These are phyloP conservation scores for Urtica urens DNA, from an alignment of 306 rosid species.

Conservation along the genomic window DNA sequence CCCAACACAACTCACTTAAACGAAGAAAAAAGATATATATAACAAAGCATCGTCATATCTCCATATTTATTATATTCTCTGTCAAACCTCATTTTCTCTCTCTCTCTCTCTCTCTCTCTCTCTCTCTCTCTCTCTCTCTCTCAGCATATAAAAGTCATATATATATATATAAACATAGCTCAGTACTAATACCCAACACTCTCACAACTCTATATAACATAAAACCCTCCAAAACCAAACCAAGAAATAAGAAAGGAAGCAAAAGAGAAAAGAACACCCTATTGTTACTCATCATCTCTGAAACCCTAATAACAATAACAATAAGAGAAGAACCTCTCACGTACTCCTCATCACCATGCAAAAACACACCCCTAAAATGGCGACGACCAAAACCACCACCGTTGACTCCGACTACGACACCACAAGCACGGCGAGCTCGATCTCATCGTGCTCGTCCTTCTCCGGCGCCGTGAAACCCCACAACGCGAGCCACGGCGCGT, in stretches of 20 bases:
- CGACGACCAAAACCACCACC: slow-evolving; percentile 46
- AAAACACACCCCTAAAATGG: neutral
- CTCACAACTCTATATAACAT: neutral
- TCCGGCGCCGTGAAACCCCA: slow-evolving; percentile 55
- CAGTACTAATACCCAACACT: no score
- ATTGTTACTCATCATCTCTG: neutral
- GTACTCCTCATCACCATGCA: neutral
- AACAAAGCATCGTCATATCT: no score
- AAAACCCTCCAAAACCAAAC: no score
- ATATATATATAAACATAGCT: no score
- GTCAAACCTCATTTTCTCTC: no score
- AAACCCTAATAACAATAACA: neutral
- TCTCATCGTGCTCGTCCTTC: slow-evolving; percentile 37
- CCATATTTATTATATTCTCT: no score
- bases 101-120: no score
- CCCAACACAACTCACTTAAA: no score
- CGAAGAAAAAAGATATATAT: no score
- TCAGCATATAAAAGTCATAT: no score
- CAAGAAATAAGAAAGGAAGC: neutral
- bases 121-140: no score
- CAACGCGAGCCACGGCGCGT: slow-evolving; percentile 76
- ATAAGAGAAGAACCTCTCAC: neutral
- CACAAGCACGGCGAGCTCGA: slow-evolving; percentile 80
- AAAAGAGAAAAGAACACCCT: neutral
- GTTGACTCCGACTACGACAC: slow-evolving; percentile 57